A percentile compares a stretch with the other conserved stretches of the same genome.
phyloP scores from a whole-genome alignment of 73 alveolate genomes.

The Breviolum minutum region DNA sequence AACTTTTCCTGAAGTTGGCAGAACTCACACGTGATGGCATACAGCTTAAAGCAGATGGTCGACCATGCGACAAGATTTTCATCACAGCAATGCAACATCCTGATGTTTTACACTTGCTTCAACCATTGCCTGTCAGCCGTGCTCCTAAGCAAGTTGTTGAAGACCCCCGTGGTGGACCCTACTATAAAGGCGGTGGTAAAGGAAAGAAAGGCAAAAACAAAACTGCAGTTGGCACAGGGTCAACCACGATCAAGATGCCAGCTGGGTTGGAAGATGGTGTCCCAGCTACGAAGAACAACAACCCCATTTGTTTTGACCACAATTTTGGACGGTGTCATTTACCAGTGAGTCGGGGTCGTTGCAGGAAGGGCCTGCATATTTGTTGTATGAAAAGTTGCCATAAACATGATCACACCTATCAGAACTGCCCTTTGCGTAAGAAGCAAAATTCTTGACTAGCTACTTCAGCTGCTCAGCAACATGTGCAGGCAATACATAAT shows the following conservation, averaged over 20 bases:
- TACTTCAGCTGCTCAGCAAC: too few relatives aligned
- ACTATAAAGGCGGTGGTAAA: too few relatives aligned
- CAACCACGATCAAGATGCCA: neutral
- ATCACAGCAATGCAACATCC: neutral
- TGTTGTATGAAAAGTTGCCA: too few relatives aligned
- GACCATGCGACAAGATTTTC: neutral
- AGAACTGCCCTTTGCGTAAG: too few relatives aligned
- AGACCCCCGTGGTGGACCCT: neutral
- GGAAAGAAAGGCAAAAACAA: neutral
- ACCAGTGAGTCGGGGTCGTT: too few relatives aligned
- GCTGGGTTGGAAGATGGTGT: neutral
- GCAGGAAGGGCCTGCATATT: too few relatives aligned
- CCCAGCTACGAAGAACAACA: neutral
- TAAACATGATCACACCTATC: too few relatives aligned
- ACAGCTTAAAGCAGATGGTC: neutral
- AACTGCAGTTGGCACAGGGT: neutral
- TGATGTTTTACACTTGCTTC: neutral
- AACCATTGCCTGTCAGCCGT: neutral
- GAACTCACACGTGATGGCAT: neutral
- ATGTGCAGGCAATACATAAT: too few relatives aligned
- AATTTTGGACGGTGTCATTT: too few relatives aligned
- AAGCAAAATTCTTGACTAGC: too few relatives aligned
- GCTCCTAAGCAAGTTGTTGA: neutral
- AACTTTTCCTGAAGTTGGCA: neutral
- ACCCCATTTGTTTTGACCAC: too few relatives aligned